These are phyloP conservation scores for Arctostaphylos glauca DNA, from an alignment of 148 eudicot genomes.

Conservation along the genomic window DNA sequence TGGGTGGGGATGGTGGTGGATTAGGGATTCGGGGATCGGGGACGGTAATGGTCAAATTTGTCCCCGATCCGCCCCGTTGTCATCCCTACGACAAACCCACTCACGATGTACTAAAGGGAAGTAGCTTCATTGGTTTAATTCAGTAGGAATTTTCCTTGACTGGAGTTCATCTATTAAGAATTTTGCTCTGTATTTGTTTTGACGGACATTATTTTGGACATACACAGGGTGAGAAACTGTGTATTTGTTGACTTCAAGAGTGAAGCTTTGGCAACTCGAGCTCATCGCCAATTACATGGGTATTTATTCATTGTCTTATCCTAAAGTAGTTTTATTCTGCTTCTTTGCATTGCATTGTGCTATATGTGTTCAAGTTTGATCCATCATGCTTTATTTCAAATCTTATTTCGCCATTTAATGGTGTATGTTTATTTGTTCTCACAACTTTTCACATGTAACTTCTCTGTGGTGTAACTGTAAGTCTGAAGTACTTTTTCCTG, in stretches of 20 bases:
- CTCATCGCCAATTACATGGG: constrained; percentile 78
- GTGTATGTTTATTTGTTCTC: not conserved
- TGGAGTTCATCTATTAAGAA: not conserved
- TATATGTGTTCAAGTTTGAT: not conserved
- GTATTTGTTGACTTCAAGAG: constrained; percentile 84
- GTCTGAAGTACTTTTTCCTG: not conserved
- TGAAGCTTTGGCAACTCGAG: constrained; percentile 71
- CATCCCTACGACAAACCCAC: no score
- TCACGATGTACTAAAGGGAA: no score
- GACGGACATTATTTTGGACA: not conserved
- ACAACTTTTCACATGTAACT: constrained; percentile 2
- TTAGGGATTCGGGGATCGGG: no score
- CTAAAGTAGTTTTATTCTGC: not conserved
- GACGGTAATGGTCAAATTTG: no score
- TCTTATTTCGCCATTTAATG: constrained; percentile 50
- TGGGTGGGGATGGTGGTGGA: no score
- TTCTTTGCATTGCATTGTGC: not conserved
- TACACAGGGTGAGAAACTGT: constrained; percentile 66
- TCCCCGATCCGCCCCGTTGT: no score
- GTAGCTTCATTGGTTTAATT: no score
- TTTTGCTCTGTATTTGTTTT: not conserved
- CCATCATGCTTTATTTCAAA: constrained; percentile 26
- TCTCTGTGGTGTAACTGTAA: not conserved
- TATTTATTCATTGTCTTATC: not conserved
- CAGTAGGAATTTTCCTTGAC: not conserved